Evolutionary conservation across 352 stramenopile species (phyloP), one percentile per base, ranked within the genome.

Genomic region (Phytophthora litchii): DNA sequence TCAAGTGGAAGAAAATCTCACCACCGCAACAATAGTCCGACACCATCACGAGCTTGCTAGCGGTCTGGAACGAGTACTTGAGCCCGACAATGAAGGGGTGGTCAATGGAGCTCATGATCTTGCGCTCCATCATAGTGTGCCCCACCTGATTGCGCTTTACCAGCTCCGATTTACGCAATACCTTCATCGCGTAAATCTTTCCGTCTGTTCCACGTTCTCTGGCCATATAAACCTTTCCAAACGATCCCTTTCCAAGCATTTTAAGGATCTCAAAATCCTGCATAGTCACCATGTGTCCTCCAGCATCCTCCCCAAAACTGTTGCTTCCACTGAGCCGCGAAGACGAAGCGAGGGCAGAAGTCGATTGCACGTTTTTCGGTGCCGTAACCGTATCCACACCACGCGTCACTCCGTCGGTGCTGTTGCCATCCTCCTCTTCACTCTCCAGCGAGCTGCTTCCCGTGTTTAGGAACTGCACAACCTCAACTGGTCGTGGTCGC

Each of bases 191-290:
- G 37, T 90, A 64, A 36, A 94, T 89, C 50, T 91, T 81, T 11
- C 71, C 74, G n/a, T 74, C 69, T 3, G 67, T 71, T 5, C 58
- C 55, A 31, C 93, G 92, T 61, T 98, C 91, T 48, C 88, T 83
- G 6, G 98, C 97, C 46, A 99, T 90, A 72, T 99, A 99, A 25
- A 99, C 97, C 67, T 99, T 98, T 66, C 94, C 95, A 73, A 98
- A 98, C 5, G 86, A 98, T 25, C 96, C 96, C 64, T 99, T 99
- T 35, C 96, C 96, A 64, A 99, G 95, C 74, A 99, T 97, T 72
- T 98, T 98, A 25, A 99, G 85, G 52, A 99, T 96, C 60, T 98
- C 95, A 74, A 99, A 99, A 61, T 96, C 89, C 47, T 80, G 70
- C 78, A 92, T 89, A 2, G 67, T 75, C 34, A 95, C 76, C 14